Evolutionary conservation across 2,329 filamentous ascomycete genomes (phyloP), one percentile per base, ranked within the genome.

Genomic region (Dothistroma pini): DNA sequence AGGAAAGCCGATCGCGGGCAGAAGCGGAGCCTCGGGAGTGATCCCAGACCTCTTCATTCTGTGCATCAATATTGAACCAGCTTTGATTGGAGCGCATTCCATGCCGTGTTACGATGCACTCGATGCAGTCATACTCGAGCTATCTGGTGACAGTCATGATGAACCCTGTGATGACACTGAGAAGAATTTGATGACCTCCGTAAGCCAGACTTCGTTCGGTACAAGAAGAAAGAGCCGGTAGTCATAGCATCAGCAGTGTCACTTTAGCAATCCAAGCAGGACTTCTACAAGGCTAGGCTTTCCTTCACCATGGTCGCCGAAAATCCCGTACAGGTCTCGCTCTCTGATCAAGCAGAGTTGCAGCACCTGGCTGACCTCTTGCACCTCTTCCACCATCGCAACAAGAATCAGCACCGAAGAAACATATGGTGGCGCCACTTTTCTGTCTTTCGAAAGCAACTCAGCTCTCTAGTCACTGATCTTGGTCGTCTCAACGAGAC

Each of bases 361-460:
- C 12, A 54, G 14, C 64, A 63, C n/a, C 71, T 81, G 71, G 60
- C 77, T 70, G 68, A 83, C 54, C 77, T 93, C 52, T 84, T 97
- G 50, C 81, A 88, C 70, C 83, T 89, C 66, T 84, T 96, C 69
- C 85, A 88, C 75, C 87, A 91, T 73, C 90, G 92, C 70, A 95
- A 97, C 79, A 88, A 87, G 72, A 97, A 97, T 78, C 93, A 97
- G 78, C 93, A 97, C 75, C 87, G 87, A 58, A 81, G 84, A 64
- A 84, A 87, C 32, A 85, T 86, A 72, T 99, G 93, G 93, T 97
- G 90, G 86, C 84, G 86, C 69, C 80, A 79, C 70, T 85, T 97
- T 63, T 83, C 83, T 57, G 82, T 88, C 65, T 82, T 97, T 66
- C 86, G 90, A 38, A 88, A 90, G 52, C 82, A 86, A 59, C 74